Conservation (phyloP, 345 rosid genomes). For the Mercurialis annua region DNA sequence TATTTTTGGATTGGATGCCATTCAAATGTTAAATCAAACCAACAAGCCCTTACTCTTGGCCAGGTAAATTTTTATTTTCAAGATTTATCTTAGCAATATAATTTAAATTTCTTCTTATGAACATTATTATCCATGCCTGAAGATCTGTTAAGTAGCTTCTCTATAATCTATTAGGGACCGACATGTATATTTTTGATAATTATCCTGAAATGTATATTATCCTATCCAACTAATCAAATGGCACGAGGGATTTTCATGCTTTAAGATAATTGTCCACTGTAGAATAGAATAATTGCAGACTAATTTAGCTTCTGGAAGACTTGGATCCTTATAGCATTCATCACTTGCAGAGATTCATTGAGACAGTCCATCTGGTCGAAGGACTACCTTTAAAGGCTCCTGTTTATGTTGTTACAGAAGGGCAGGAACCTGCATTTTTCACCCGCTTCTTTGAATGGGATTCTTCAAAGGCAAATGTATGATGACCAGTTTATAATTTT, state of each 20-base stretch:
- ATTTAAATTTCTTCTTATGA: background rate
- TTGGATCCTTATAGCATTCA: constrained; percentile 5
- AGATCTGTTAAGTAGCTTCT: background rate
- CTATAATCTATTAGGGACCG: background rate
- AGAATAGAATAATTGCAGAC: background rate
- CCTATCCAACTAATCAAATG: background rate
- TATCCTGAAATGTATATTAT: background rate
- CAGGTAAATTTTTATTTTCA: constrained; percentile 37
- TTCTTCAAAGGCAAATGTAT: constrained; percentile 64
- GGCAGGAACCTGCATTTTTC: constrained; percentile 73
- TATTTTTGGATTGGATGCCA: constrained; percentile 69
- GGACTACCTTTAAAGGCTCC: constrained; percentile 54
- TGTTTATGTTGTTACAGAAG: constrained; percentile 63
- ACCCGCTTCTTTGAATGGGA: constrained; percentile 81
- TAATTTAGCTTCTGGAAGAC: constrained; percentile 2
- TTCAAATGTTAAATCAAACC: constrained; percentile 45
- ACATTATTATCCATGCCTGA: background rate
- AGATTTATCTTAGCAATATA: background rate
- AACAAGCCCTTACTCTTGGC: constrained; percentile 55
- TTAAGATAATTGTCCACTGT: background rate
- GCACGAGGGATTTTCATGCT: background rate
- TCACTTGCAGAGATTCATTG: constrained; percentile 60
- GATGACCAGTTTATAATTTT: constrained; percentile 10
- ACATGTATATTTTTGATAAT: background rate
- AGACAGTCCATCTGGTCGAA: constrained; percentile 51